These are phyloP conservation scores for Phoenix roebelenii DNA, from an alignment of 176 grass and related monocot species.

Conservation along the genomic window DNA sequence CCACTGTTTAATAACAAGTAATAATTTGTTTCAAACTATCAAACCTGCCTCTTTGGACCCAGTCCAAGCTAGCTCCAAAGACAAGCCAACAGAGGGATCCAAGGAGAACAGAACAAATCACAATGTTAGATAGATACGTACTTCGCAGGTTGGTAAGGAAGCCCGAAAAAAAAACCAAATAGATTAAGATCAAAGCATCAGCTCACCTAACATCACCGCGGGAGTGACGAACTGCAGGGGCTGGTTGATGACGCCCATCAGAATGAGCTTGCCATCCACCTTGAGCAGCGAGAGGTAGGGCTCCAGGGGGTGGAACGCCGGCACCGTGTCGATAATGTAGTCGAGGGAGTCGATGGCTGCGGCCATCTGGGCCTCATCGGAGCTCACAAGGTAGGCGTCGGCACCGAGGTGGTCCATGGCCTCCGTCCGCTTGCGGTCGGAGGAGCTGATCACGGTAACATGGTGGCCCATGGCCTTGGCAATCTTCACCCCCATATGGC, in stretches of 20 bases:
- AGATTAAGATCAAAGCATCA: not conserved
- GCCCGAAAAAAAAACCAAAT: not conserved
- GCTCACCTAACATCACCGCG: conserved; percentile 65
- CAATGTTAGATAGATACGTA: too few species aligned
- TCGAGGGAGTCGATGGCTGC: conserved; percentile 51
- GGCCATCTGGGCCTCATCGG: conserved; percentile 46
- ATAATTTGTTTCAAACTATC: too few species aligned
- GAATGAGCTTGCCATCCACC: conserved; percentile 64
- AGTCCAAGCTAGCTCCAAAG: too few species aligned
- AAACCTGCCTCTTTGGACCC: too few species aligned
- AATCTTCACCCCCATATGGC: conserved; percentile 94
- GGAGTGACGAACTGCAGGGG: conserved; percentile 76
- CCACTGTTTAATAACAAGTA: too few species aligned
- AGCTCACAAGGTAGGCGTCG: conserved; percentile 78
- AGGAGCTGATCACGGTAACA: conserved; percentile 93
- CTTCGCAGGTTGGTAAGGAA: too few species aligned
- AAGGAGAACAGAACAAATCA: too few species aligned
- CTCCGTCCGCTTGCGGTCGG: conserved; percentile 59
- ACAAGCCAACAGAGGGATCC: too few species aligned
- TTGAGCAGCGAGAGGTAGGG: conserved; percentile 78
- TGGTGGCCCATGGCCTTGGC: conserved; percentile 92
- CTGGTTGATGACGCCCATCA: conserved; percentile 77
- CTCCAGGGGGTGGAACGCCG: conserved; percentile 66
- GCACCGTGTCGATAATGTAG: conserved; percentile 97
- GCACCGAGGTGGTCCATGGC: conserved; percentile 82